Evolutionary conservation across 148 eudicot species (phyloP).

Genomic region (Camellia lanceoleosa): DNA sequence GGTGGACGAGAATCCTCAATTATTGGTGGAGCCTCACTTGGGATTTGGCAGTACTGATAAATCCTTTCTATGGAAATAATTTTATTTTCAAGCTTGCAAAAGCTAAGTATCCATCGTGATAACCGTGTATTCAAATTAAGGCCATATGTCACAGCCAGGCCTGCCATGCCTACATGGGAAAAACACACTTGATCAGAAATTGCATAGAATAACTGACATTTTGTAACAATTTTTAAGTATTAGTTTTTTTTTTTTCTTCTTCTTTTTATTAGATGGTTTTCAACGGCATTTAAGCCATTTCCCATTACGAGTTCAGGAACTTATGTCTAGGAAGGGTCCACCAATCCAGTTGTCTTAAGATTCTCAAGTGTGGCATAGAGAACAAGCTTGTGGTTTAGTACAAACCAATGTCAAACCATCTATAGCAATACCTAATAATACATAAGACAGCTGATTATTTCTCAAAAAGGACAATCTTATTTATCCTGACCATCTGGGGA

Average conservation of each 20-base stretch:
- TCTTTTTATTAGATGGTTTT: not conserved
- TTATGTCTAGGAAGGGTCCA: not conserved
- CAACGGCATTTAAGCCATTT: not conserved
- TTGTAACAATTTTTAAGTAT: not conserved
- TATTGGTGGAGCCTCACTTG: conserved; percentile 81
- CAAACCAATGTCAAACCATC: not conserved
- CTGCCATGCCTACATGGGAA: conserved; percentile 79
- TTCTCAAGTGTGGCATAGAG: not conserved
- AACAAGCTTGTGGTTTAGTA: not conserved
- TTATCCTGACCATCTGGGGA: not conserved
- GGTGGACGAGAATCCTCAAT: conserved; percentile 81
- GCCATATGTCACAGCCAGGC: conserved; percentile 99
- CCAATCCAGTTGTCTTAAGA: conserved; percentile 4
- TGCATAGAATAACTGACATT: not conserved
- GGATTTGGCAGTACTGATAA: conserved; percentile 83
- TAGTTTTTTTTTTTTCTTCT: not conserved
- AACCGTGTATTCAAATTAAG: conserved; percentile 88
- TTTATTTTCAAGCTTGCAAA: conserved; percentile 98
- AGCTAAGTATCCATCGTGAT: conserved; percentile 98
- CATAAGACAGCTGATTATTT: not conserved
- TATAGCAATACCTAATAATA: not conserved
- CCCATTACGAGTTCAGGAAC: not conserved
- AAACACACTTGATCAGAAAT: conserved; percentile 19
- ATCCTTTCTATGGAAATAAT: conserved; percentile 95
- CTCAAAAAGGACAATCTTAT: not conserved